A percentile compares a stretch with the other conserved stretches of the same genome.
These are phyloP conservation scores for Symmetrospora coprosmae DNA, from an alignment of 768 basidiomycete genomes.

Conservation along the genomic window DNA sequence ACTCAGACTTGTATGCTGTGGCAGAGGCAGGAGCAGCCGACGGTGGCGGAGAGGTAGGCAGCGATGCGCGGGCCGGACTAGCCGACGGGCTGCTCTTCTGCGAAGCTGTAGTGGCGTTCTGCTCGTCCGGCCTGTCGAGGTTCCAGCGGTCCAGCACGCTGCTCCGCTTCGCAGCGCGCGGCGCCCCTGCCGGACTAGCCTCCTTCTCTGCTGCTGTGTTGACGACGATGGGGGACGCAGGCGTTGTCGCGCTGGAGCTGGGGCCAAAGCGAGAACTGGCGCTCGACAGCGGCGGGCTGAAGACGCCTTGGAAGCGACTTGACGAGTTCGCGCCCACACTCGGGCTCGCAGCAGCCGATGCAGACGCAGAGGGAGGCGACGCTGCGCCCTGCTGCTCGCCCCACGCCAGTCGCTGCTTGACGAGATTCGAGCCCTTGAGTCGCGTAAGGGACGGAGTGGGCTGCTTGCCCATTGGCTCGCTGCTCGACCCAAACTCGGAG, in stretches of 20 bases:
- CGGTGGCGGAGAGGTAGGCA: background rate
- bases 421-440: conserved; percentile 13
- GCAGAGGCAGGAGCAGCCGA: background rate
- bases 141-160: conserved; percentile 6
- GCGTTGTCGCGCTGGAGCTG: background rate
- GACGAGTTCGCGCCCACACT: background rate
- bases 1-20: background rate
- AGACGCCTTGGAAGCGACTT: background rate
- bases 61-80: no score
- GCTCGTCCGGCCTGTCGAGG: background rate
- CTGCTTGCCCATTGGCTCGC: background rate
- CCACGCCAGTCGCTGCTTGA: conserved; percentile 20
- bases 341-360: background rate
- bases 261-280: no score
- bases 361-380: background rate
- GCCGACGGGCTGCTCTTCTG: no score
- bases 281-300: background rate
- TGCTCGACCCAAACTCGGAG: no score
- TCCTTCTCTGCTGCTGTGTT: background rate
- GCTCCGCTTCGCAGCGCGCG: background rate
- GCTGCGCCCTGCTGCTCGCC: conserved; percentile 14
- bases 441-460: conserved; percentile 11
- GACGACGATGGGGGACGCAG: no score
- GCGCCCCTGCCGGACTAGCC: background rate
- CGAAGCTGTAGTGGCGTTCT: background rate